Evolutionary conservation across 2,329 filamentous ascomycete genomes (phyloP), one percentile per base, ranked within the genome.

Genomic region (Leptographium flavum): DNA sequence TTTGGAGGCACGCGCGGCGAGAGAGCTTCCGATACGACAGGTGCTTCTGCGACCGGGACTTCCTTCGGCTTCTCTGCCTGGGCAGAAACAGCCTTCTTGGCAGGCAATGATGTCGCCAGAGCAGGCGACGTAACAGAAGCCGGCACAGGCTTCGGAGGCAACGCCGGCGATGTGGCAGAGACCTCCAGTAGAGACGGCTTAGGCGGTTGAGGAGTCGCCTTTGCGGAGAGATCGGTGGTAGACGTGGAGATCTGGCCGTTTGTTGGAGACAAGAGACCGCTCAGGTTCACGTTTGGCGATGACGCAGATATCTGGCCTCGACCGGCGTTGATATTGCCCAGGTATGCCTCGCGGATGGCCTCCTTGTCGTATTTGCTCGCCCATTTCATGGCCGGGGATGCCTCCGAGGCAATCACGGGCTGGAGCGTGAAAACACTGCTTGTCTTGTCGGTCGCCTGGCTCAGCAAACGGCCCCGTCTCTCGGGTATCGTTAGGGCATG

Each of bases 371-470:
- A 96, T 56, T 87, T 87, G 61, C 73, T 90, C 28, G 90, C 87
- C 92, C 92, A 98, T 62, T 94, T 94, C 80, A 98, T 82, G 1
- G 92, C 92, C 22, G 87, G 84, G 9, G 84, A 92, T 17, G 88
- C 90, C 60, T 94, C 92, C 44, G 73, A 87, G 56, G 88, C 71
- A 50, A 96, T 82, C 44, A 79, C 74, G 1, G 87, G 83, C 58
- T 94, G 88, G 39, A 96, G 68, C 3, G 87, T 94, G 57, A 95
- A 73, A 46, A 94, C 76, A 53, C 92, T 98, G 61, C 81, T 88
- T 3, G 87, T 95, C 71, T 93, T 94, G 46, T 66, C 73, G 50
- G 60, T 61, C 52, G 68, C 76, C 54, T 60, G 70, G 23, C 36
- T 43, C 59, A 73, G 81, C 54, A 61, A 74, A 57, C 70, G 71